A percentile compares a stretch with the other conserved stretches of the same genome.
phyloP scores from a whole-genome alignment of 768 basidiomycete genomes.

The Termitomyces sp. region DNA sequence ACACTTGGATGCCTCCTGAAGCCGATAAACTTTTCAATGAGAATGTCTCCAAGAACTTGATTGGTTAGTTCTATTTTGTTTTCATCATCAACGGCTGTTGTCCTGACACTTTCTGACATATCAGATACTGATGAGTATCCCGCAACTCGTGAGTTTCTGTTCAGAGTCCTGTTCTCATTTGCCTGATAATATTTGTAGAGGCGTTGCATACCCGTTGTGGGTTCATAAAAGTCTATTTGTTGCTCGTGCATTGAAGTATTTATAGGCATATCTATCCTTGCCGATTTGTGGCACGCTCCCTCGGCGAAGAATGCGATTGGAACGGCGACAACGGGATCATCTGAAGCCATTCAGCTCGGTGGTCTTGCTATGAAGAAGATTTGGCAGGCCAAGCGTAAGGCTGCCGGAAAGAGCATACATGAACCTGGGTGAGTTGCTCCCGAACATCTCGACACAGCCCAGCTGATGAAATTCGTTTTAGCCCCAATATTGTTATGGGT shows the following conservation, averaged over 20 bases:
- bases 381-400: slow-evolving; percentile 68
- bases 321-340: slow-evolving; percentile 69
- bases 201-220: slow-evolving; percentile 52
- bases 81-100: neutral
- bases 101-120: neutral
- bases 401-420: slow-evolving; percentile 66
- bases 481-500: slow-evolving; percentile 64
- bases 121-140: slow-evolving; percentile 62
- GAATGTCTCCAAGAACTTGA: slow-evolving; percentile 66
- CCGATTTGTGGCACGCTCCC: slow-evolving; percentile 69
- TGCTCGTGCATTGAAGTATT: neutral
- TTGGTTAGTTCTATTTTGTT: slow-evolving; percentile 28
- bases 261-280: slow-evolving; percentile 40
- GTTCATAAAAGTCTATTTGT: neutral
- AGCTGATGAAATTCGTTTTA: slow-evolving; percentile 14
- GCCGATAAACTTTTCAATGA: slow-evolving; percentile 55
- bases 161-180: neutral
- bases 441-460: neutral
- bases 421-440: slow-evolving; percentile 57
- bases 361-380: slow-evolving; percentile 73
- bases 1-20: slow-evolving; percentile 60
- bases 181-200: slow-evolving; percentile 25
- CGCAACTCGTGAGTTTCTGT: slow-evolving; percentile 44
- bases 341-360: slow-evolving; percentile 71
- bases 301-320: slow-evolving; percentile 61